phyloP scores from a whole-genome alignment of 331 rosid species.

The Saraca asoca region DNA sequence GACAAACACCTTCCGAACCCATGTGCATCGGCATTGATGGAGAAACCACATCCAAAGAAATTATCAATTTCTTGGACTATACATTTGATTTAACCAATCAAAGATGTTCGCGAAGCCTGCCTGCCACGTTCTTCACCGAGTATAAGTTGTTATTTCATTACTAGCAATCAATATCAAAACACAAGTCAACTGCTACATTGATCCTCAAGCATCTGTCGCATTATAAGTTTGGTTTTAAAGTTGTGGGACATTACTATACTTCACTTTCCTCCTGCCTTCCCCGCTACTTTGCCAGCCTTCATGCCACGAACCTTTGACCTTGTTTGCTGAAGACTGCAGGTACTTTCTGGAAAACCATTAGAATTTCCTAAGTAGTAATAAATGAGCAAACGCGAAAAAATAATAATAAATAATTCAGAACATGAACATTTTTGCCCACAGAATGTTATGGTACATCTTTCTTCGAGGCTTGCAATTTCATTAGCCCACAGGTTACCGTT shows the following conservation, averaged over 20 bases:
- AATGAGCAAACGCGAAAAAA: slow-evolving; percentile 3
- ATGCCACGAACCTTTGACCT: slow-evolving; percentile 23
- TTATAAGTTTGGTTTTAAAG: neutral
- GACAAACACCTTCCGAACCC: neutral
- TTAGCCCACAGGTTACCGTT: slow-evolving; percentile 8
- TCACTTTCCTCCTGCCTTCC: neutral
- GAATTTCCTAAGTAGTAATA: slow-evolving; percentile 21
- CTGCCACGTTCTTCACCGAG: neutral
- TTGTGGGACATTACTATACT: neutral
- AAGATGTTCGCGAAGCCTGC: neutral
- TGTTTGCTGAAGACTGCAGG: slow-evolving; percentile 32
- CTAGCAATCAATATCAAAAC: too few relatives aligned
- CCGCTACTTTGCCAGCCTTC: slow-evolving; percentile 19
- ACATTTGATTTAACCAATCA: neutral
- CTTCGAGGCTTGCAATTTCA: neutral
- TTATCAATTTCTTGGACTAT: neutral
- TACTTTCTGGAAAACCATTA: slow-evolving; percentile 36
- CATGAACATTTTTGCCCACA: neutral
- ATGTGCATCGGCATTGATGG: neutral
- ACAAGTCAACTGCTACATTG: neutral
- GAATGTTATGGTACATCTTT: slow-evolving; percentile 15
- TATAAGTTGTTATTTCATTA: too few relatives aligned
- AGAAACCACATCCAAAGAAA: neutral
- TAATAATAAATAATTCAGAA: neutral
- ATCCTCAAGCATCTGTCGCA: neutral